Evolutionary conservation across 2,329 filamentous ascomycete genomes (phyloP), one percentile per base, ranked within the genome.

Genomic region (Penicillium sumatraense): DNA sequence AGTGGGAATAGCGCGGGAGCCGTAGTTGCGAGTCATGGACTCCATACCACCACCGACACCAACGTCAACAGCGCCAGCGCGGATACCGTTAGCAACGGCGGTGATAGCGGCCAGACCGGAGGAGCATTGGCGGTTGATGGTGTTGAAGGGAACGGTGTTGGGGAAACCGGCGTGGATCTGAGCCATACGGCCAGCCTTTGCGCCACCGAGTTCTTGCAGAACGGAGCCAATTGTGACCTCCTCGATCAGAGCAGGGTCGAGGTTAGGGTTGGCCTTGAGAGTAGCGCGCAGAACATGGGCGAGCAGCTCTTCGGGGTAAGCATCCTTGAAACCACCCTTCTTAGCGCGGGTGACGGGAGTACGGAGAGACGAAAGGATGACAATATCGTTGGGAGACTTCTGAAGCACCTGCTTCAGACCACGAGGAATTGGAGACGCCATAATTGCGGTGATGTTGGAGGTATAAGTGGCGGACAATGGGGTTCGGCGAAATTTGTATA

Each of bases 21-120:
- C 92, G 75, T 97, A 97, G 77, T 96, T 96, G 62, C 89, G 80
- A 60, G 91, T 96, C 93, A 97, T 97, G 77, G 89, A 93, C 83
- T 97, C 93, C 90, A 96, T 96, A 26, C 93, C 93, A 2, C 90
- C 93, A 9, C 87, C 93, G 58, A 97, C 86, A 56, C 91, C 93
- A 0, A 83, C 80, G 58, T 87, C 83, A 49, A 93, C 89, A 64
- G 85, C 83, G 1, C 89, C 91, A 0, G 83, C 81, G n/a, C 86
- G 83, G 64, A 97, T 95, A 59, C 88, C 82, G 54, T 89, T 86
- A 5, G 90, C 89, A 3, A 96, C 81, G 13, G 81, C 78, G 1
- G 91, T 88, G 48, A 97, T 88, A 23, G 89, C 87, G 64, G 90
- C 88, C 47, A 97, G 81, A 2, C 88, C 89, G 6, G 86, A 90